Conservation (phyloP, 192 early-diverging fungal genomes). For the Linnemannia exigua region DNA sequence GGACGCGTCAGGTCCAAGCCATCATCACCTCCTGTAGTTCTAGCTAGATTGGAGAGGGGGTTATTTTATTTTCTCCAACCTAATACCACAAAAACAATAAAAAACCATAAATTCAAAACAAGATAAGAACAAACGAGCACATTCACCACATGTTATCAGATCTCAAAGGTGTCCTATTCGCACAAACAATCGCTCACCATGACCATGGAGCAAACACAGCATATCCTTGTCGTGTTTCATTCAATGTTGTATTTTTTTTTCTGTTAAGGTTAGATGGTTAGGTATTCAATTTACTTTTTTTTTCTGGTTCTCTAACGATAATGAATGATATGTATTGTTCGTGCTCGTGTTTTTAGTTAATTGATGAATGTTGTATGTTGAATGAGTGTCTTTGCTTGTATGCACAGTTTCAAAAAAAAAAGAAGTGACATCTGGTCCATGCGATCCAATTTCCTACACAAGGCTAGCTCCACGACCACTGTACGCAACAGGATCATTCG, state of each 20-base stretch:
- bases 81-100: too few species aligned
- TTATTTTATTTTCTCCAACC: too few species aligned
- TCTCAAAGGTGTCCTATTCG: too few species aligned
- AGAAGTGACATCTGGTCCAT: background rate
- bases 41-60: background rate
- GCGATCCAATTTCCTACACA: constrained; percentile 12
- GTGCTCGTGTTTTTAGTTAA: background rate
- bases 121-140: too few species aligned
- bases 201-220: too few species aligned
- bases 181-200: too few species aligned
- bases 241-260: too few species aligned
- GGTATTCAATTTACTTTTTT: background rate
- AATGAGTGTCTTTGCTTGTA: background rate
- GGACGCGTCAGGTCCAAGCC: background rate
- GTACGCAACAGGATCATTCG: constrained; percentile 18
- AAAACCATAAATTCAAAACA: too few species aligned
- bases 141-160: too few species aligned
- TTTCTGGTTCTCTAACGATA: background rate
- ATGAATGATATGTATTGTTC: background rate
- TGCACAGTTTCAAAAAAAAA: background rate
- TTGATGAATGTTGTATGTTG: background rate
- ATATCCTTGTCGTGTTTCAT: too few species aligned
- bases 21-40: background rate
- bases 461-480: constrained; percentile 26
- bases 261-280: too few species aligned